These are phyloP conservation scores for Hypsizygus ulmarius DNA, from an alignment of 1,284 basidiomycete genomes.

Conservation along the genomic window DNA sequence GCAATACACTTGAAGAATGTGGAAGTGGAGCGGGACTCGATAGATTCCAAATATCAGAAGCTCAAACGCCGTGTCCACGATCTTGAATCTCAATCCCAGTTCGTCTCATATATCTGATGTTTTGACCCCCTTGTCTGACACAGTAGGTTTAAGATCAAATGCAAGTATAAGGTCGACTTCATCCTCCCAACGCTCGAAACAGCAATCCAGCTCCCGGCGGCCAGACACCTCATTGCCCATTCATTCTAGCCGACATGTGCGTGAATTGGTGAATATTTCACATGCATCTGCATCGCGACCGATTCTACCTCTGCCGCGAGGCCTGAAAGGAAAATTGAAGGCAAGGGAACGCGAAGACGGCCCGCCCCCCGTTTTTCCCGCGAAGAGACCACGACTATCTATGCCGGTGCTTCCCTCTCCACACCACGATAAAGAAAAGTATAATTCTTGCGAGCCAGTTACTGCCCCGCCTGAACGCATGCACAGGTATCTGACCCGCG, in stretches of 20 bases:
- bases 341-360: conserved; percentile 6
- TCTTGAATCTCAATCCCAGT: neutral
- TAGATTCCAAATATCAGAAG: neutral
- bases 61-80: conserved; percentile 4
- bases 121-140: neutral
- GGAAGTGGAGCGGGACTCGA: neutral
- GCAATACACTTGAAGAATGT: neutral
- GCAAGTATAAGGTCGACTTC: no score
- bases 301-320: conserved; percentile 1
- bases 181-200: no score
- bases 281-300: neutral
- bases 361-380: neutral
- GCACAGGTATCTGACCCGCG: no score
- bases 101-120: neutral
- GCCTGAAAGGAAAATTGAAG: neutral
- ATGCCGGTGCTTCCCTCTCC: neutral
- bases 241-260: no score
- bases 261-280: no score
- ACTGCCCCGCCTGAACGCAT: no score
- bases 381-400: conserved; percentile 10
- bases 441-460: no score
- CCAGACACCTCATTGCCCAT: no score
- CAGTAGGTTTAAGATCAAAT: no score
- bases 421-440: no score
- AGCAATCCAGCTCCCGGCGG: no score